Percentiles rank a stretch among this genome's conserved stretches.
phyloP scores from a whole-genome alignment of 2,329 filamentous ascomycete species.

The Aspergillus novofumigatus region DNA sequence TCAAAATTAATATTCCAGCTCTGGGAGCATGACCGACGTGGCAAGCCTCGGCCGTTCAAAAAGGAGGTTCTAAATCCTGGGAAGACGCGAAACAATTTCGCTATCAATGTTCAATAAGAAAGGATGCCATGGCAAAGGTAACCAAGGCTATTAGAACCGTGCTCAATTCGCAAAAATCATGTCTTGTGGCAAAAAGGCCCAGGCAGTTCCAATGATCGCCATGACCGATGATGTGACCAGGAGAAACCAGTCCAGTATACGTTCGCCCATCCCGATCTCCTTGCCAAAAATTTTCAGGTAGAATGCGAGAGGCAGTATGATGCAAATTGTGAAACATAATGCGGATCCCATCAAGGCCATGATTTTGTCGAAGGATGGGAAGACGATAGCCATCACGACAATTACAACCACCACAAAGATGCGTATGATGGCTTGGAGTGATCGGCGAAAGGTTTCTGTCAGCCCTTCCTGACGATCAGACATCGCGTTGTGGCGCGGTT shows the following conservation, averaged over 20 bases:
- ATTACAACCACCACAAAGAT: constrained; percentile 67
- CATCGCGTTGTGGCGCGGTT: constrained; percentile 43
- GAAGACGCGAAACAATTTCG: constrained; percentile 81
- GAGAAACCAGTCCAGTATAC: constrained; percentile 62
- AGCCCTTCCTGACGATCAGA: constrained; percentile 21
- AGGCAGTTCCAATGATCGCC: constrained; percentile 74
- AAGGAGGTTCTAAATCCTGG: constrained; percentile 79
- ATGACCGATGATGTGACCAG: constrained; percentile 66
- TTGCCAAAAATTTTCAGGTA: constrained; percentile 83
- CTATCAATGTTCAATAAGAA: constrained; percentile 58
- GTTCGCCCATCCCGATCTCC: constrained; percentile 63
- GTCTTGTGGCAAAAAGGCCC: constrained; percentile 80
- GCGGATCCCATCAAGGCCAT: constrained; percentile 88
- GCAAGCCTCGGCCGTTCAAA: constrained; percentile 45
- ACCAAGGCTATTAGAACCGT: not conserved
- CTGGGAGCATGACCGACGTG: constrained; percentile 56
- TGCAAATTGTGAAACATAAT: constrained; percentile 89
- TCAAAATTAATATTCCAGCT: constrained; percentile 84
- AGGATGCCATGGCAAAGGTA: constrained; percentile 7
- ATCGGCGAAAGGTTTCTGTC: constrained; percentile 52
- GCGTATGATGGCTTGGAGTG: constrained; percentile 58
- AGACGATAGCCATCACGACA: constrained; percentile 67
- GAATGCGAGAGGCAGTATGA: constrained; percentile 84
- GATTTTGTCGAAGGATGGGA: constrained; percentile 80
- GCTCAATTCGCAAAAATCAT: constrained; percentile 53